Base-by-base conservation (phyloP, 192 early-diverging fungal genomes). In the Rhizophagus sp. region DNA sequence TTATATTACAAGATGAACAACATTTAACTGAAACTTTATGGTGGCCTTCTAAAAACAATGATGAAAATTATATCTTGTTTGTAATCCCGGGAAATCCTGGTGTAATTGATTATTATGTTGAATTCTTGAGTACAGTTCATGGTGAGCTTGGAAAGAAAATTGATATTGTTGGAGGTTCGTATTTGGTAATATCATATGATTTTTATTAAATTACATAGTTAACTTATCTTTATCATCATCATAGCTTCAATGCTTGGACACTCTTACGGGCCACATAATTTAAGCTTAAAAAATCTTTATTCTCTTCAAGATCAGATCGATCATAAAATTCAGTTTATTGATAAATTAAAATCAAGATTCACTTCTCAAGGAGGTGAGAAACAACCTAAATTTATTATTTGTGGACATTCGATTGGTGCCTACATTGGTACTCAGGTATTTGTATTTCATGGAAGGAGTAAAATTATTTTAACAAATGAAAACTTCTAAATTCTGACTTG, bases 31-130 rank as follows among this genome's bases (percentile, higher is more conserved):
- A 87, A 44, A 84, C 86, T 5, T 73, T 84, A 25, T 85, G 79
- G 64, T 87, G 84, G 84, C 81, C 84, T 11, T 80, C 69, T 24
- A 24, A 76, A 52, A 87, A 80, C 8, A 82, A 19, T 25, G 50
- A 68, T 11, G 65, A 49, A 19, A 79, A 44, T 33, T 34, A 52
- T 15, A 36, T 92, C 1, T 65, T 90, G 7, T 84, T 93, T 62
- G 79, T 92, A 67, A 84, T 92, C 52, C 87, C 90, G 62, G 94
- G 94, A 0, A 95, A 94, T 87, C 94, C 94, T 5, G 96, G 96
- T 3, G 71, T 94, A 47, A 87, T 93, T 33, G 93, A 96, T 68
- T 95, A 95, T 80, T 97, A 97, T 79, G 88, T 85, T 25, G 83
- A 84, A n/a, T 97, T 96, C 80, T 88, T 92, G 75, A 76, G 88